phyloP scores from a whole-genome alignment of 305 asterid genomes.

The Fraxinus latifolia region DNA sequence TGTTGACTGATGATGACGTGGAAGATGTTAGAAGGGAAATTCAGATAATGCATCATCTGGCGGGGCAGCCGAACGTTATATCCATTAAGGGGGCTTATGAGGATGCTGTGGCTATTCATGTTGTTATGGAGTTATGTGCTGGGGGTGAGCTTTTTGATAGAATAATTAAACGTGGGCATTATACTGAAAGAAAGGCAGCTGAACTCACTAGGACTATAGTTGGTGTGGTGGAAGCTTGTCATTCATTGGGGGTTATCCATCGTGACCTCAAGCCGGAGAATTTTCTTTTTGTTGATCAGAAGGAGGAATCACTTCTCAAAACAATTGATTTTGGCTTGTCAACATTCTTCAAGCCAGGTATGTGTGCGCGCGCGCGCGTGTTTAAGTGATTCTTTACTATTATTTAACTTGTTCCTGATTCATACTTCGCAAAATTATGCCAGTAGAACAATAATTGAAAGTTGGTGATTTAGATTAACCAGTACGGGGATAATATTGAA shows the following conservation, averaged over 20 bases:
- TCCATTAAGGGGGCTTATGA: conserved; percentile 68
- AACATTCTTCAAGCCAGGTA: conserved; percentile 69
- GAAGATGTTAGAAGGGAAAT: conserved; percentile 76
- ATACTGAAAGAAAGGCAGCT: conserved; percentile 70
- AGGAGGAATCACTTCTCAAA: conserved; percentile 62
- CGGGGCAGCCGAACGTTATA: conserved; percentile 66
- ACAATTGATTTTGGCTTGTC: conserved; percentile 70
- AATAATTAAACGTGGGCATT: conserved; percentile 63
- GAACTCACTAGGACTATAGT: conserved; percentile 70
- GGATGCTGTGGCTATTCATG: conserved; percentile 60
- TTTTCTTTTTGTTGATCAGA: conserved; percentile 58
- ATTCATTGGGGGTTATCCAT: conserved; percentile 72
- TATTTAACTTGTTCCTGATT: not conserved
- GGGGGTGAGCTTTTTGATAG: conserved; percentile 75
- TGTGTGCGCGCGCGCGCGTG: not conserved
- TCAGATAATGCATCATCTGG: conserved; percentile 73
- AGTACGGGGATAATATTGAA: not conserved
- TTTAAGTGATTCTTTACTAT: not conserved
- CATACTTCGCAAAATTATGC: not conserved
- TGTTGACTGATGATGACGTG: conserved; percentile 61
- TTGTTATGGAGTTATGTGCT: conserved; percentile 61
- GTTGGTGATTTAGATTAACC: not conserved
- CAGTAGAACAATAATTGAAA: not conserved
- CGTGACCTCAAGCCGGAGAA: conserved; percentile 78
- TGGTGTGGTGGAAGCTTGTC: conserved; percentile 74